Base-by-base conservation (phyloP, 2,329 filamentous ascomycete genomes). In the Fusarium siculi region DNA sequence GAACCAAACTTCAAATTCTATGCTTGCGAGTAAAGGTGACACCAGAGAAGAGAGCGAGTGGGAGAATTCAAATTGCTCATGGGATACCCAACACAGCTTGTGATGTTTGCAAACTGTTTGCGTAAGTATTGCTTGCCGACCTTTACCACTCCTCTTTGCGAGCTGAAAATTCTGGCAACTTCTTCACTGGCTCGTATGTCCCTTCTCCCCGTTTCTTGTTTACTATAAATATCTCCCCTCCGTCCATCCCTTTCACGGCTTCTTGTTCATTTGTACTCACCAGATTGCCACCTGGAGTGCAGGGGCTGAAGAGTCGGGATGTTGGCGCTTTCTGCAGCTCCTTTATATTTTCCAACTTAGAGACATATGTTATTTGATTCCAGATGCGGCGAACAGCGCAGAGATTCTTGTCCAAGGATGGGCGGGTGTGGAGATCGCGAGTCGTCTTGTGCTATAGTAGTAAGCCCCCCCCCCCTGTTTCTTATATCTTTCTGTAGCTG, bases 41-140 rank as follows among this genome's bases (percentile, higher is more conserved):
- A 9, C 19, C 4, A n/a, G 25, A 7, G 5, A 18, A 14, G 7
- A 28, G 4, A 14, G 9, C 15, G 10, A 30, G n/a, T 28, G 11
- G 9, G 21, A 19, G 19, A 2, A 30, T 42, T 0, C 1, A 7
- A 9, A 28, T 30, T 40, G 5, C 5, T 28, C 19, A 2, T 14
- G 7, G 14, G 28, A 40, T 40, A 15, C 18, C 12, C 3, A 16
- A 36, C 3, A 15, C 16, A 36, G 9, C 10, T 40, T 28, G 23
- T 25, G 3, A 18, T 21, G 3, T 54, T 28, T 28, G n/a, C 47
- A 23, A 52, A 19, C n/a, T 23, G 34, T 39, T 53, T 53, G 19
- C 15, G 11, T 9, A 18, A 6, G 5, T 42, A n/a, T 28, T 54
- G 23, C 36, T 18, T 42, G 12, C 10, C 14, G n/a, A 5, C 14